These are phyloP conservation scores for Malassezia restricta DNA, from an alignment of 1,284 basidiomycete genomes.

Conservation along the genomic window DNA sequence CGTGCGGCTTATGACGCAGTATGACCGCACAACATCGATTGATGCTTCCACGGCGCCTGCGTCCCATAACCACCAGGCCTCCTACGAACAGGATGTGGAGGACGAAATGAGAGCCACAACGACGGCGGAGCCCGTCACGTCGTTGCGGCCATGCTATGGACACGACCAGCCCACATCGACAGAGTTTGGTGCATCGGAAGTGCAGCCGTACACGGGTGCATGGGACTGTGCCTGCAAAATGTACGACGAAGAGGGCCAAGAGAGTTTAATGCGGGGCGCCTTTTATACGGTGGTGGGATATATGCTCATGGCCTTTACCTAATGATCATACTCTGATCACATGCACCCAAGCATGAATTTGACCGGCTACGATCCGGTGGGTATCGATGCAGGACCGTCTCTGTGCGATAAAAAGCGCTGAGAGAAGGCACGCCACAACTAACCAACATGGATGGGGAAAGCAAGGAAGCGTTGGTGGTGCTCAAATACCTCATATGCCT, in stretches of 20 bases:
- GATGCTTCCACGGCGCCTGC: conserved; percentile 19
- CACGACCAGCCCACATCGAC: conserved; percentile 19
- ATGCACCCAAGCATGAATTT: background rate
- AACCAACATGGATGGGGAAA: too few species aligned
- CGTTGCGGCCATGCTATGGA: conserved; percentile 39
- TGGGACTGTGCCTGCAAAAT: conserved; percentile 41
- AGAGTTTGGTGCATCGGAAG: conserved; percentile 37
- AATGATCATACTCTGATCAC: background rate
- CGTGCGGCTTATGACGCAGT: conserved; percentile 35
- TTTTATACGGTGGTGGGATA: conserved; percentile 34
- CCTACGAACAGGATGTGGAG: conserved; percentile 20
- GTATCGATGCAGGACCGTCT: too few species aligned
- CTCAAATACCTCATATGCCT: background rate
- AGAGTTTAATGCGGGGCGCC: conserved; percentile 36
- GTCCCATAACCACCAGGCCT: conserved; percentile 36
- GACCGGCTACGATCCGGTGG: background rate
- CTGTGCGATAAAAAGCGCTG: too few species aligned
- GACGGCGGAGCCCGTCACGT: conserved; percentile 35
- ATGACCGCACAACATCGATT: conserved; percentile 13
- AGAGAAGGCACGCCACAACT: too few species aligned
- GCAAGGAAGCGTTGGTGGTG: too few species aligned
- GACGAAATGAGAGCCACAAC: background rate
- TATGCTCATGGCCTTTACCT: conserved; percentile 32
- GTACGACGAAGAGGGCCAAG: conserved; percentile 40
- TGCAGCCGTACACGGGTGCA: conserved; percentile 33